Evolutionary conservation across 768 basidiomycete genomes (phyloP), one percentile per base, ranked within the genome.

Genomic region (Suillus subaureus): DNA sequence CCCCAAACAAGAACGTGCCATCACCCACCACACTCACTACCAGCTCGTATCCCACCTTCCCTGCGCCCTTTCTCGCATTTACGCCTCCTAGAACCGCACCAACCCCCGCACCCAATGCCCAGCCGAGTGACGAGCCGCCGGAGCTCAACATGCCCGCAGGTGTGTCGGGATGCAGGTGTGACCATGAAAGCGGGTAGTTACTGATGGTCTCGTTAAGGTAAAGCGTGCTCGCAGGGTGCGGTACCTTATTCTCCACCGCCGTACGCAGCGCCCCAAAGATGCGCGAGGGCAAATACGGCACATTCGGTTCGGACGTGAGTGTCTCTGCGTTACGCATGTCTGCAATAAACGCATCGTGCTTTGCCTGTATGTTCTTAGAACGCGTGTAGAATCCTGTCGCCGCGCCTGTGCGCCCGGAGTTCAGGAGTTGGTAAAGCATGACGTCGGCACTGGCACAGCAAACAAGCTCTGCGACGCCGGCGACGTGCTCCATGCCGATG

Each of bases 111-210:
- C 87, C 90, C 4, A 91, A 75, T 3, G 82, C 84, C 87, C 89
- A 92, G 0, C 90, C 91, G 42, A 92, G 79, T 11, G 87, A 85
- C 1, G 87, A 85, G 6, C 86, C 90, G 3, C 90, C 90, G 13
- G 86, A 88, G 15, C 81, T 73, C 16, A 90, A 66, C 57, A 88
- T 74, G 57, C 78, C 80, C 1, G 87, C 88, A 1, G 87, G 79
- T 1, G 67, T 51, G 39, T 84, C 82, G 1, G 87, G 82, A 21
- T 81, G 78, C 71, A 91, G 75, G 71, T 91, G 89, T 40, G 79
- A 73, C 87, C 88, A 91, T 0, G 85, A 81, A 2, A 73, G 40
- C 1, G 81, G 77, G 67, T 80, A 87, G 69, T 85, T 89, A 68
- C 84, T 86, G 70, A 89, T 86, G 2, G 83, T 80, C 72, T 92